Evolutionary conservation across 352 stramenopile species (phyloP).

Genomic region (Peronosclerospora sorghi): DNA sequence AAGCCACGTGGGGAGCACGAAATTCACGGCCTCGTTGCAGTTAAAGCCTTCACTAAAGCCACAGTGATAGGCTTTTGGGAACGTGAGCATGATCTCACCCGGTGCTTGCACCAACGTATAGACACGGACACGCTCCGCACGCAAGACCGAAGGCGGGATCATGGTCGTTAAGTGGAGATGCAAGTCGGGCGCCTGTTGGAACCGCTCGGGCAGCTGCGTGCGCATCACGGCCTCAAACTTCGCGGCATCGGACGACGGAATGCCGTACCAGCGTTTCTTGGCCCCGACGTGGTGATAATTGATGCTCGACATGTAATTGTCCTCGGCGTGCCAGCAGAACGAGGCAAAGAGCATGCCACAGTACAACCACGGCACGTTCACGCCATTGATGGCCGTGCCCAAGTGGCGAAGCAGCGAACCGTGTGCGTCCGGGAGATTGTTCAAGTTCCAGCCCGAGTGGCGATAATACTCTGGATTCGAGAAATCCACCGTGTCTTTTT

Average conservation of each 20-base stretch:
- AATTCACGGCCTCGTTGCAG: slow-evolving; percentile 85
- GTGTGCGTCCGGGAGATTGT: slow-evolving; percentile 91
- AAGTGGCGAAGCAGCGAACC: slow-evolving; percentile 90
- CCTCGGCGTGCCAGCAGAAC: slow-evolving; percentile 98
- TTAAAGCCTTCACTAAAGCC: slow-evolving; percentile 96
- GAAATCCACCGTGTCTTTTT: slow-evolving; percentile 44
- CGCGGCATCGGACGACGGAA: slow-evolving; percentile 39
- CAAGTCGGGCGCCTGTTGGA: slow-evolving; percentile 48
- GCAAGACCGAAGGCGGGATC: slow-evolving; percentile 43
- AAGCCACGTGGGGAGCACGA: slow-evolving; percentile 78
- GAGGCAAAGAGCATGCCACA: slow-evolving; percentile 96
- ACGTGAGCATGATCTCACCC: slow-evolving; percentile 96
- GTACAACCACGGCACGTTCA: slow-evolving; percentile 98
- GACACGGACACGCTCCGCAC: slow-evolving; percentile 35
- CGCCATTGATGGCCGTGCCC: slow-evolving; percentile 90
- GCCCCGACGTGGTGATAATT: slow-evolving; percentile 97
- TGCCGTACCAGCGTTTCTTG: slow-evolving; percentile 95
- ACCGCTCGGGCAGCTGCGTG: slow-evolving; percentile 45
- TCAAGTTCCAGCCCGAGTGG: slow-evolving; percentile 93
- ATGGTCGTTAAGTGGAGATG: slow-evolving; percentile 71
- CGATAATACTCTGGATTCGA: slow-evolving; percentile 57
- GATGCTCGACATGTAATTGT: slow-evolving; percentile 99
- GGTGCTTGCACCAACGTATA: slow-evolving; percentile 72
- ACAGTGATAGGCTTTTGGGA: slow-evolving; percentile 93
- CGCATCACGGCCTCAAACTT: slow-evolving; percentile 46